Evolutionary conservation across 1,139 yeast genomes (phyloP).

Genomic region (Zygosaccharomyces sapae): DNA sequence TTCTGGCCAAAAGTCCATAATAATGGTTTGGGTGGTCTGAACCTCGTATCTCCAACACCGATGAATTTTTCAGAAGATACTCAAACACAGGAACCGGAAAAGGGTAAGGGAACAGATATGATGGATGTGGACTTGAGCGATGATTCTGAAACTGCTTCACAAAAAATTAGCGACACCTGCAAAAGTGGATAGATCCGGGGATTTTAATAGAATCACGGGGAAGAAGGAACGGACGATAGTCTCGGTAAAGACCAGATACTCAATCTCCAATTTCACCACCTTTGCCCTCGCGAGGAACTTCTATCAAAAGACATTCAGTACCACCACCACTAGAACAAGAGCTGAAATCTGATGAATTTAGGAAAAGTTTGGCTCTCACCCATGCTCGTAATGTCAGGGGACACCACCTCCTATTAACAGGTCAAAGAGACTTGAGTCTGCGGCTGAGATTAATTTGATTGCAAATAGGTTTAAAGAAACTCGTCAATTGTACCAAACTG

Average conservation of each 20-base stretch:
- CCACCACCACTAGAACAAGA: slow-evolving; percentile 37
- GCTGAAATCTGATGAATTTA: slow-evolving; percentile 28
- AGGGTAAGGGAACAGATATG: background rate
- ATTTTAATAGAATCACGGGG: background rate
- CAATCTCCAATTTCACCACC: slow-evolving; percentile 16
- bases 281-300: slow-evolving; percentile 18
- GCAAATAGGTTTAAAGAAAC: slow-evolving; percentile 41
- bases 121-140: slow-evolving; percentile 1
- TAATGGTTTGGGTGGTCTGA: background rate
- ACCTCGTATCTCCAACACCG: background rate
- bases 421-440: slow-evolving; percentile 23
- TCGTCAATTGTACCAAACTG: slow-evolving; percentile 36
- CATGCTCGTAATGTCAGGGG: slow-evolving; percentile 16
- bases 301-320: slow-evolving; percentile 23
- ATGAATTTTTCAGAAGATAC: background rate
- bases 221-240: background rate
- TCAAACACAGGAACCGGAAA: background rate
- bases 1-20: background rate
- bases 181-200: background rate
- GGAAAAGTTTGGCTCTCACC: slow-evolving; percentile 20
- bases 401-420: slow-evolving; percentile 13
- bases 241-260: slow-evolving; percentile 1
- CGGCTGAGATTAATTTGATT: slow-evolving; percentile 43
- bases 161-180: background rate
- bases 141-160: background rate